Evolutionary conservation across 2,329 filamentous ascomycete genomes (phyloP).

Genomic region (Paracorniculantispora psalliotae): DNA sequence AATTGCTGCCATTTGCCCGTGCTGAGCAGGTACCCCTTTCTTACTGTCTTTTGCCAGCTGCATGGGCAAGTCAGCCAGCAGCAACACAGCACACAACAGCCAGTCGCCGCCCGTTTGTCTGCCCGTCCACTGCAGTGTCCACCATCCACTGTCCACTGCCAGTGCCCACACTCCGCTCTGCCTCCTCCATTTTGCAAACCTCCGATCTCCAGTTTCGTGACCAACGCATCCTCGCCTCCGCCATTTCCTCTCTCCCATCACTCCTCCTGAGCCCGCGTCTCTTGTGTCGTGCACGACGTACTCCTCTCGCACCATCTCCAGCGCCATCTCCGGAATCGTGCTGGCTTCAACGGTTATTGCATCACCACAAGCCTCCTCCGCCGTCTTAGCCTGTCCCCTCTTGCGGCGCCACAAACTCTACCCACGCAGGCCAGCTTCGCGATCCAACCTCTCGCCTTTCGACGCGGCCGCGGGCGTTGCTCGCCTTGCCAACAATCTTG

Average conservation of each 20-base stretch:
- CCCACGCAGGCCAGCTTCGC: neutral
- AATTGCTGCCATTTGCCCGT: too few relatives aligned
- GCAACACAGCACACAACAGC: neutral
- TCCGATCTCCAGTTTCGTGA: neutral
- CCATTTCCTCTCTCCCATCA: neutral
- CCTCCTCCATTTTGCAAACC: constrained; percentile 10
- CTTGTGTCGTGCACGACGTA: neutral
- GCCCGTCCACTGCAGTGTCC: too few relatives aligned
- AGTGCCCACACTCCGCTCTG: constrained; percentile 2
- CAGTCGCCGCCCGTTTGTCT: neutral
- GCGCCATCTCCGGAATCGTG: neutral
- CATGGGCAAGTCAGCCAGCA: neutral
- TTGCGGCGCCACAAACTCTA: neutral
- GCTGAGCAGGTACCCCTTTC: too few relatives aligned
- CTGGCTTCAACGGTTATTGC: neutral
- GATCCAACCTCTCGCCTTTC: neutral
- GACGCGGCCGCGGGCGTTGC: neutral
- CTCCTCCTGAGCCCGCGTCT: neutral
- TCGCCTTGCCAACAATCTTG: neutral
- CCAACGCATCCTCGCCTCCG: neutral
- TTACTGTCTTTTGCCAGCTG: too few relatives aligned
- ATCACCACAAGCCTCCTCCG: neutral
- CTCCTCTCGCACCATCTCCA: neutral
- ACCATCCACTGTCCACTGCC: too few relatives aligned
- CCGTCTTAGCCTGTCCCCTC: neutral